Evolutionary conservation across 805 yeast genomes (phyloP).

Genomic region (Teunomyces cretensis): DNA sequence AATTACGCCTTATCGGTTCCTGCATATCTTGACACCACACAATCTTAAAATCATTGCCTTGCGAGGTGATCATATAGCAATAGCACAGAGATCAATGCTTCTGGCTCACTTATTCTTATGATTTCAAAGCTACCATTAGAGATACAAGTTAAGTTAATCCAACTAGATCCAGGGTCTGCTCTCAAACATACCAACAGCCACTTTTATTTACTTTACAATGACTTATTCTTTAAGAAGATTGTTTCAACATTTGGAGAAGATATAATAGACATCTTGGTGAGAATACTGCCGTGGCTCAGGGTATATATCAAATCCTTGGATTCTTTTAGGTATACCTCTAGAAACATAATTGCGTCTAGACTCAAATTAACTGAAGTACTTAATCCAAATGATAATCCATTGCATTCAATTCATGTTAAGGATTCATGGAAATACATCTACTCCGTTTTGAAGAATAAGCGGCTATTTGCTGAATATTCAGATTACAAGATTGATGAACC

Average conservation of each 20-base stretch:
- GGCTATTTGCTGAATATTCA: constrained; percentile 50
- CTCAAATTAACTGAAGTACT: constrained; percentile 24
- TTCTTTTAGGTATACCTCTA: constrained; percentile 25
- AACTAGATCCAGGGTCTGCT: constrained; percentile 30
- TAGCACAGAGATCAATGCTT: neutral
- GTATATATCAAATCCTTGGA: constrained; percentile 41
- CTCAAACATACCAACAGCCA: constrained; percentile 37
- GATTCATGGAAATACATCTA: constrained; percentile 60
- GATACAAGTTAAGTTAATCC: constrained; percentile 38
- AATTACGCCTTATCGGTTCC: neutral
- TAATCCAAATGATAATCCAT: constrained; percentile 12
- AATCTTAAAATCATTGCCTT: neutral
- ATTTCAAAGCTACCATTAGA: constrained; percentile 39
- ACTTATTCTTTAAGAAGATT: constrained; percentile 42
- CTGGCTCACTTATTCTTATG: constrained; percentile 5
- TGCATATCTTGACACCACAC: neutral
- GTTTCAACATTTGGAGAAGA: constrained; percentile 37
- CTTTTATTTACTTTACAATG: constrained; percentile 52
- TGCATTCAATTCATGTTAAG: constrained; percentile 32
- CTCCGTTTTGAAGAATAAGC: constrained; percentile 48
- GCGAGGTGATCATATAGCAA: neutral
- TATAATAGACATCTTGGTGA: constrained; percentile 27
- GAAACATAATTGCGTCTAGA: constrained; percentile 27
- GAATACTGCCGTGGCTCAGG: constrained; percentile 38
- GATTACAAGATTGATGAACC: constrained; percentile 51